phyloP scores from a whole-genome alignment of 2,329 filamentous ascomycete species.

The Scedosporium boydii region DNA sequence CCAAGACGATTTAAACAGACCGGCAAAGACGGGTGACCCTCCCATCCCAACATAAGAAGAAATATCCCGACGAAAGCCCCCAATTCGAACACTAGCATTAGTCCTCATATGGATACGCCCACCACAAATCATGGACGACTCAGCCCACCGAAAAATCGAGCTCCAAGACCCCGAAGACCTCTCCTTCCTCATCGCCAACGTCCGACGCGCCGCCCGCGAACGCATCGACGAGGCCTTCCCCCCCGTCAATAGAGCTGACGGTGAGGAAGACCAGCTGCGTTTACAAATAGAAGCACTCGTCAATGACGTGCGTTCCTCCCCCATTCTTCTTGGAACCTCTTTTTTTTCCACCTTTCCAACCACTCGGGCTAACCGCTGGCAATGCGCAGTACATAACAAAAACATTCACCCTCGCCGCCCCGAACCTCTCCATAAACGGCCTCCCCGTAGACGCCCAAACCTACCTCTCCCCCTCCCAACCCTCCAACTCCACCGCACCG shows the following conservation, averaged over 20 bases:
- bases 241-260: constrained; percentile 39
- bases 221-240: constrained; percentile 62
- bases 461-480: constrained; percentile 23
- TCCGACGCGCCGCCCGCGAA: constrained; percentile 56
- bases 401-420: constrained; percentile 48
- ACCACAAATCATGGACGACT: constrained; percentile 21
- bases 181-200: constrained; percentile 58
- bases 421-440: constrained; percentile 56
- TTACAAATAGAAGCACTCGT: constrained; percentile 50
- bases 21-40: too few species aligned
- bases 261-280: constrained; percentile 42
- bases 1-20: too few species aligned
- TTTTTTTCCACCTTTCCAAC: not conserved
- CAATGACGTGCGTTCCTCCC: constrained; percentile 35
- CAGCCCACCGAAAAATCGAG: constrained; percentile 64
- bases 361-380: not conserved
- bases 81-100: not conserved
- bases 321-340: not conserved
- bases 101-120: not conserved
- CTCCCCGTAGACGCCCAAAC: constrained; percentile 33
- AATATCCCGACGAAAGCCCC: not conserved
- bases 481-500: constrained; percentile 16
- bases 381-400: constrained; percentile 46
- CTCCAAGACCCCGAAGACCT: constrained; percentile 69
- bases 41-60: not conserved